Conservation (phyloP, 495 filamentous ascomycete species). For the Gamarada debralockiae region DNA sequence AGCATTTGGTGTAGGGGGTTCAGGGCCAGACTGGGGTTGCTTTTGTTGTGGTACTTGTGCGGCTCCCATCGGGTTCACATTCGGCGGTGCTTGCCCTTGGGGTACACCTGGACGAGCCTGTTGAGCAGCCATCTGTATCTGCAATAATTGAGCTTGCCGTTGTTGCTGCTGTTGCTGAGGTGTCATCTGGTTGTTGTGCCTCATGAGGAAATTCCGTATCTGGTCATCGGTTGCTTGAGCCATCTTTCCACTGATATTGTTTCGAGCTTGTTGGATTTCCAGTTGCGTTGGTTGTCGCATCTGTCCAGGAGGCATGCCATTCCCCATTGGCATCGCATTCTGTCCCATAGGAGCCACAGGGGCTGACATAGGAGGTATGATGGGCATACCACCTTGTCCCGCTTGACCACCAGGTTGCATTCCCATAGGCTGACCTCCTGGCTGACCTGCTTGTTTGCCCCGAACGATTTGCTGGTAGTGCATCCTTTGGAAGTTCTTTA, state of each 20-base stretch:
- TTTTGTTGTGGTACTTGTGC: conserved; percentile 11
- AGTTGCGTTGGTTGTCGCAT: conserved; percentile 35
- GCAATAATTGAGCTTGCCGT: conserved; percentile 19
- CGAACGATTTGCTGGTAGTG: conserved; percentile 44
- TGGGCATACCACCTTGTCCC: conserved; percentile 23
- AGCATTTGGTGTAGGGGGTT: background rate
- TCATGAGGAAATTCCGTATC: conserved; percentile 35
- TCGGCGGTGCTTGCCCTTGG: background rate
- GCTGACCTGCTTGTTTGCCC: conserved; percentile 22
- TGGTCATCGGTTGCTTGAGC: conserved; percentile 49
- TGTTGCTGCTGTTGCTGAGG: conserved; percentile 37
- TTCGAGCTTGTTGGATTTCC: conserved; percentile 43
- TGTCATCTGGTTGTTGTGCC: conserved; percentile 24
- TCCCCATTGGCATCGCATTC: conserved; percentile 8
- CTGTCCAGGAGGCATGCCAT: conserved; percentile 24
- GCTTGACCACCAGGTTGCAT: conserved; percentile 38
- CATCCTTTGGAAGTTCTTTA: conserved; percentile 49
- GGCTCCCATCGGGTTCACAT: background rate
- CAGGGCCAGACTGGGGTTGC: conserved; percentile 5
- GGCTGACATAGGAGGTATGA: conserved; percentile 22
- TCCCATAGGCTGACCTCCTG: conserved; percentile 11
- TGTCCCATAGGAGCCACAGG: conserved; percentile 24
- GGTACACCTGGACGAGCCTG: background rate
- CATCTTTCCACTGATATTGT: conserved; percentile 34
- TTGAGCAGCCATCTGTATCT: conserved; percentile 10